Evolutionary conservation across 441 rosid genomes (phyloP), one percentile per base, ranked within the genome.

Genomic region (Adansonia grandidieri): DNA sequence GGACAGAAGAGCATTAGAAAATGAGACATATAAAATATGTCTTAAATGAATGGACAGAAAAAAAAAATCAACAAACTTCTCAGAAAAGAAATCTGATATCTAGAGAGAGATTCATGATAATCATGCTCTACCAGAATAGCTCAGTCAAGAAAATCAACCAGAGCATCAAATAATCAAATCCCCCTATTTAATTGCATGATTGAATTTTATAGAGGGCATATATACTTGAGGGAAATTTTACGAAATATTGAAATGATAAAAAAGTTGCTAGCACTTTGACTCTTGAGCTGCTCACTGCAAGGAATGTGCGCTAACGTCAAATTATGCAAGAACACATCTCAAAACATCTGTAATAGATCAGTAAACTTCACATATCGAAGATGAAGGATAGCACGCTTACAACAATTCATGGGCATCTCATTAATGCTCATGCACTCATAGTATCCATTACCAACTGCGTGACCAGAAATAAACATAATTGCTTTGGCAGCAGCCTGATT

Each of bases 401-500:
- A 85, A 79, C 89, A 88, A 83, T 86, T 87, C 63, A 84, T 76
- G 19, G 95, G 87, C 91, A 94, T 83, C 85, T 94, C 98, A 77
- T 87, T 89, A 87, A 88, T 80, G 88, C 93, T 91, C 76, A 88
- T 77, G 79, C 84, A 79, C 79, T 93, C 98, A 79, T 83, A 87
- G 82, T 86, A 90, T 82, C 92, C 91, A 85, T 82, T 87, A 71
- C 87, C 89, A 74, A 80, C 85, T 64, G 89, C 75, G 22, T 81
- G 84, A 76, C 96, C 95, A n/a, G 98, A 92, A 82, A 88, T 72
- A 75, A 86, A 89, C 89, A 90, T 77, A 48, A 84, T 81, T 83
- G 98, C 98, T 82, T 96, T 96, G 19, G 93, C 90, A 80, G 97
- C 97, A 85, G 99, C 99, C 86, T 94, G 97, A 89, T 93, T 93